Percentiles rank a stretch among this genome's conserved stretches.
These are phyloP conservation scores for Erigeron philadelphicus DNA, from an alignment of 140 eudicot species.

Conservation along the genomic window DNA sequence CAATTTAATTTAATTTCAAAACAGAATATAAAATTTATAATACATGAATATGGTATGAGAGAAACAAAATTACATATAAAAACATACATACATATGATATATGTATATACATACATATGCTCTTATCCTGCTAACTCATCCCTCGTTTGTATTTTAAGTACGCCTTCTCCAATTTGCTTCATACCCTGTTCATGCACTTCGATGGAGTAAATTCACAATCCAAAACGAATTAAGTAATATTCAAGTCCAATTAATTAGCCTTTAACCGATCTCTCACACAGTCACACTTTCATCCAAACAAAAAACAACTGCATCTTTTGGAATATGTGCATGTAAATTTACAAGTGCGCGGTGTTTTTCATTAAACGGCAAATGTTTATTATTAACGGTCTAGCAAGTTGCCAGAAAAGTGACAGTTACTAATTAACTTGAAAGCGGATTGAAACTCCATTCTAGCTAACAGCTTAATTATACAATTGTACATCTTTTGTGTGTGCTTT, in stretches of 20 bases:
- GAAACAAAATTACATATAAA: not conserved
- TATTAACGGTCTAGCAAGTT: too few relatives aligned
- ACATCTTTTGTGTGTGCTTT: too few relatives aligned
- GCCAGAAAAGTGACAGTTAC: too few relatives aligned
- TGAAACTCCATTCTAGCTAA: too few relatives aligned
- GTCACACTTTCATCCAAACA: too few relatives aligned
- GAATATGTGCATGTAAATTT: too few relatives aligned
- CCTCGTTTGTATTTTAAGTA: not conserved
- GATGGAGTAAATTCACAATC: conserved; percentile 1
- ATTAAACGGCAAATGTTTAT: too few relatives aligned
- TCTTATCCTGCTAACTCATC: not conserved
- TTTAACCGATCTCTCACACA: not conserved
- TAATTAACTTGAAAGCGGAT: too few relatives aligned
- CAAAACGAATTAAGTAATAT: conserved; percentile 9
- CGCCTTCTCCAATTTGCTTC: conserved; percentile 4
- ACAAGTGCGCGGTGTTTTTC: too few relatives aligned
- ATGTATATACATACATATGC: not conserved
- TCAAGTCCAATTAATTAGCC: not conserved
- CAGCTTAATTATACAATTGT: too few relatives aligned
- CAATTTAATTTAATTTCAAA: not conserved
- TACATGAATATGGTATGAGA: conserved; percentile 1
- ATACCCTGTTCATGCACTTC: conserved; percentile 8
- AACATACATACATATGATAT: not conserved
- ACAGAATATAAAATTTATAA: not conserved
- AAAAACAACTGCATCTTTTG: too few relatives aligned